Conservation (phyloP, 176 grass and related monocot species). For the Hyparrhenia diplandra region DNA sequence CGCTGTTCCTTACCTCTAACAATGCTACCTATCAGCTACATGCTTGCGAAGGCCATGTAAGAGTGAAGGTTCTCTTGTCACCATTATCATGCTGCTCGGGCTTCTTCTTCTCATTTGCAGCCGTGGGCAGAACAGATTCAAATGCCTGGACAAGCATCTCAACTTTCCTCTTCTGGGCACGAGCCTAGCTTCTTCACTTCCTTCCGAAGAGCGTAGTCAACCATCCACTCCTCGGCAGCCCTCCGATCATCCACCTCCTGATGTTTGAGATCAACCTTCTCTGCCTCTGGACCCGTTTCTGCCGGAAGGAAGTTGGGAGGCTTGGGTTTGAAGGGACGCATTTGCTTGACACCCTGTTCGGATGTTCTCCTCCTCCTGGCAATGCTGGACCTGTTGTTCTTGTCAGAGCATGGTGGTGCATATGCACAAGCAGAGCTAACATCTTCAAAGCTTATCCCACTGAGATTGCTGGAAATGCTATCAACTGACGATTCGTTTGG, state of each 20-base stretch:
- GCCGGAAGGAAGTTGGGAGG: slow-evolving; percentile 54
- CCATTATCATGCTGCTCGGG: background rate
- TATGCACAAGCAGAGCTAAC: slow-evolving; percentile 8
- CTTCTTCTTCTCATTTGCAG: slow-evolving; percentile 1
- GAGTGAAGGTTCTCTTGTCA: slow-evolving; percentile 22
- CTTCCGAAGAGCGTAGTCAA: slow-evolving; percentile 79
- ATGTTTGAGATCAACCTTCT: slow-evolving; percentile 80
- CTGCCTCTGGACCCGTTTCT: slow-evolving; percentile 51
- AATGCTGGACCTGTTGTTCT: slow-evolving; percentile 26
- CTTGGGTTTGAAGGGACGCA: slow-evolving; percentile 58
- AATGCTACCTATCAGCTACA: slow-evolving; percentile 26
- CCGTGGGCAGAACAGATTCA: slow-evolving; percentile 56
- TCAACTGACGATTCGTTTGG: slow-evolving; percentile 35
- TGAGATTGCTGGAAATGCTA: slow-evolving; percentile 38
- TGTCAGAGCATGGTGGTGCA: slow-evolving; percentile 15
- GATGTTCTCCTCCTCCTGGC: slow-evolving; percentile 26
- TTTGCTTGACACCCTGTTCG: slow-evolving; percentile 20
- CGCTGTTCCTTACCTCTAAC: slow-evolving; percentile 21
- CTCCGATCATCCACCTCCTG: slow-evolving; percentile 58
- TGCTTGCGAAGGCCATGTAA: slow-evolving; percentile 32
- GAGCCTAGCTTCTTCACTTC: slow-evolving; percentile 55
- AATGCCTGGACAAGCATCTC: slow-evolving; percentile 85
- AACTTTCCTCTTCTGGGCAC: slow-evolving; percentile 68
- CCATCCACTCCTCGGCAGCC: slow-evolving; percentile 83
- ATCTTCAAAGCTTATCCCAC: slow-evolving; percentile 41